Evolutionary conservation across 73 alveolate species (phyloP).

Genomic region (Breviolum minutum): DNA sequence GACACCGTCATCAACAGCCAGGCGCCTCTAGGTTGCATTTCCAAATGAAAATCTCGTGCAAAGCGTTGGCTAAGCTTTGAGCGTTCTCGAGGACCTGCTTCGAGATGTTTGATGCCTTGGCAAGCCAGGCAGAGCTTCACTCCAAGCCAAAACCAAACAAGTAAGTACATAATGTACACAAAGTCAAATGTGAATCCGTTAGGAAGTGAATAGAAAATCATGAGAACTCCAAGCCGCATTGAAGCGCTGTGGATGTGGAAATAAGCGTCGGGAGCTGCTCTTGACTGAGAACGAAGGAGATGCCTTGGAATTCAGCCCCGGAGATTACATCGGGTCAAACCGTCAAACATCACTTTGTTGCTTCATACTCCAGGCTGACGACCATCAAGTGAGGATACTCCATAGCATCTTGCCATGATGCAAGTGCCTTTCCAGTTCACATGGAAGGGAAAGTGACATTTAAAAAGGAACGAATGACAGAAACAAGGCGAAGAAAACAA

Average conservation of each 20-base stretch:
- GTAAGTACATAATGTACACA: not conserved
- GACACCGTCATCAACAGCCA: not conserved
- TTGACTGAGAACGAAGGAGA: not conserved
- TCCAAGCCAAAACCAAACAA: not conserved
- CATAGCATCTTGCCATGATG: slow-evolving; percentile 61
- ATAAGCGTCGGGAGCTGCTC: not conserved
- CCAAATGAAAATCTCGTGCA: not conserved
- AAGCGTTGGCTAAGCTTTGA: not conserved
- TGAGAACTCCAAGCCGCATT: not conserved
- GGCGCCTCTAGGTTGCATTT: not conserved
- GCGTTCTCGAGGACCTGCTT: not conserved
- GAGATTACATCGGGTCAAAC: not conserved
- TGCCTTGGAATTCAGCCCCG: not conserved
- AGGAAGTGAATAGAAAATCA: not conserved
- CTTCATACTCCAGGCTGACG: not conserved
- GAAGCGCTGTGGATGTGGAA: not conserved
- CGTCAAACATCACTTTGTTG: not conserved
- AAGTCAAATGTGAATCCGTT: not conserved
- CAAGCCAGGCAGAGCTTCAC: not conserved
- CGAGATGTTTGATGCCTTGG: not conserved
- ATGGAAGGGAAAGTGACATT: not conserved
- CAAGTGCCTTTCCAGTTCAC: slow-evolving; percentile 22
- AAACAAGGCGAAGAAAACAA: not conserved
- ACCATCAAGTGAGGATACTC: slow-evolving; percentile 69
- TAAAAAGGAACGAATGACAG: not conserved